Evolutionary conservation across 2,329 filamentous ascomycete species (phyloP).

Genomic region (Fusarium nurragi): DNA sequence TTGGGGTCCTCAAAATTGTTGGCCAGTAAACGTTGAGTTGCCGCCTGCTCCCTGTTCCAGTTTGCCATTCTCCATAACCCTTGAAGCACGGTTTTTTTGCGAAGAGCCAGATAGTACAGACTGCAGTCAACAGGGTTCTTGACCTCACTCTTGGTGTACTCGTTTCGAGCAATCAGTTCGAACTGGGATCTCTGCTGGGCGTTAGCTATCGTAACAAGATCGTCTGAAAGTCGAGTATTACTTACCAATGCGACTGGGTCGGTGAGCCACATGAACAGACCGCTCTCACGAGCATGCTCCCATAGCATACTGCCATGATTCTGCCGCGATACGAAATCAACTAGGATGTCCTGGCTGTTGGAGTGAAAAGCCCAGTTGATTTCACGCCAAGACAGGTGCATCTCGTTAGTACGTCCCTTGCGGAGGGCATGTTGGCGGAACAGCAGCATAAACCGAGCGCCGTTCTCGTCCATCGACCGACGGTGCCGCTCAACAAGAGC

Average conservation of each 20-base stretch:
- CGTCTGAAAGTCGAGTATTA: background rate
- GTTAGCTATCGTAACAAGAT: slow-evolving; percentile 8
- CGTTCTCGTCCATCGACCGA: slow-evolving; percentile 90
- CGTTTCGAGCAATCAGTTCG: slow-evolving; percentile 89
- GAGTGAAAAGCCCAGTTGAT: slow-evolving; percentile 89
- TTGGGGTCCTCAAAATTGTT: slow-evolving; percentile 90
- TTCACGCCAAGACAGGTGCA: slow-evolving; percentile 78
- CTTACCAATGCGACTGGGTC: slow-evolving; percentile 78
- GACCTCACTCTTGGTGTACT: slow-evolving; percentile 87
- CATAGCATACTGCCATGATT: slow-evolving; percentile 84
- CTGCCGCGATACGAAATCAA: slow-evolving; percentile 82
- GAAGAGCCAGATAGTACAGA: slow-evolving; percentile 88
- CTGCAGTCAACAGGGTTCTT: slow-evolving; percentile 93
- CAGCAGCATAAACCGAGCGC: slow-evolving; percentile 85
- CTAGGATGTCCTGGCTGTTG: slow-evolving; percentile 85
- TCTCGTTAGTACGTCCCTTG: slow-evolving; percentile 70
- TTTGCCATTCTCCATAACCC: slow-evolving; percentile 94
- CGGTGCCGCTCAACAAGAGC: slow-evolving; percentile 87
- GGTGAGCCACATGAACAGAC: slow-evolving; percentile 94
- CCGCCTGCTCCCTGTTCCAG: slow-evolving; percentile 85
- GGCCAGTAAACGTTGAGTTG: slow-evolving; percentile 81
- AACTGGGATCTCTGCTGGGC: slow-evolving; percentile 69
- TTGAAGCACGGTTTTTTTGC: slow-evolving; percentile 89
- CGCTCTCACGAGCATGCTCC: slow-evolving; percentile 85
- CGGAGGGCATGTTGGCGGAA: slow-evolving; percentile 83